Evolutionary conservation across 2,329 filamentous ascomycete genomes (phyloP).

Genomic region (Diaporthe citri): DNA sequence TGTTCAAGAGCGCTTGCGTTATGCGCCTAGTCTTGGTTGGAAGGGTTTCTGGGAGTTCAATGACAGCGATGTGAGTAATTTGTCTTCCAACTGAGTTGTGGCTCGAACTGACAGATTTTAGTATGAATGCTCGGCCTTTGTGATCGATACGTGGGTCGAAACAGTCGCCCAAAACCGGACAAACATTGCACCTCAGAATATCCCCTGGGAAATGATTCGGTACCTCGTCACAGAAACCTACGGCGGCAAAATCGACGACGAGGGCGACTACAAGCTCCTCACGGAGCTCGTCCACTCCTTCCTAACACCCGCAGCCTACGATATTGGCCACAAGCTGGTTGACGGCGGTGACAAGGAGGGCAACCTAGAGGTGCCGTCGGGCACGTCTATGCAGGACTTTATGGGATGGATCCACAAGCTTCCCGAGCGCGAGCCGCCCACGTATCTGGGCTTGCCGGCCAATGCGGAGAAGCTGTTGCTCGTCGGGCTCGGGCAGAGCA

Average conservation of each 20-base stretch:
- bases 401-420: conserved; percentile 90
- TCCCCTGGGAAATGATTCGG: conserved; percentile 96
- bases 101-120: conserved; percentile 52
- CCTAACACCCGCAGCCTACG: conserved; percentile 90
- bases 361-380: conserved; percentile 79
- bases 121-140: conserved; percentile 97
- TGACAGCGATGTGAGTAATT: conserved; percentile 90
- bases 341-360: conserved; percentile 70
- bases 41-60: conserved; percentile 99
- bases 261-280: conserved; percentile 83
- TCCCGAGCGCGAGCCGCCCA: conserved; percentile 95
- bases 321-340: conserved; percentile 91
- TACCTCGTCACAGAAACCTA: conserved; percentile 94
- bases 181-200: conserved; percentile 92
- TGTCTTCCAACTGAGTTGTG: not conserved
- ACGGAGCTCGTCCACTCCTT: conserved; percentile 79
- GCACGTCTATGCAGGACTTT: conserved; percentile 88
- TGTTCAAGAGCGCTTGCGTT: conserved; percentile 92
- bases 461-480: conserved; percentile 97
- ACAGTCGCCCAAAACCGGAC: conserved; percentile 84
- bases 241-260: conserved; percentile 96
- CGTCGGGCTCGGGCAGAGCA: conserved; percentile 85
- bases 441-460: conserved; percentile 91
- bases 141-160: conserved; percentile 96
- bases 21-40: conserved; percentile 94